A percentile compares a stretch with the other conserved stretches of the same genome.
Conservation (phyloP, 1,284 basidiomycete species). For the Singerocomus inundabilis region DNA sequence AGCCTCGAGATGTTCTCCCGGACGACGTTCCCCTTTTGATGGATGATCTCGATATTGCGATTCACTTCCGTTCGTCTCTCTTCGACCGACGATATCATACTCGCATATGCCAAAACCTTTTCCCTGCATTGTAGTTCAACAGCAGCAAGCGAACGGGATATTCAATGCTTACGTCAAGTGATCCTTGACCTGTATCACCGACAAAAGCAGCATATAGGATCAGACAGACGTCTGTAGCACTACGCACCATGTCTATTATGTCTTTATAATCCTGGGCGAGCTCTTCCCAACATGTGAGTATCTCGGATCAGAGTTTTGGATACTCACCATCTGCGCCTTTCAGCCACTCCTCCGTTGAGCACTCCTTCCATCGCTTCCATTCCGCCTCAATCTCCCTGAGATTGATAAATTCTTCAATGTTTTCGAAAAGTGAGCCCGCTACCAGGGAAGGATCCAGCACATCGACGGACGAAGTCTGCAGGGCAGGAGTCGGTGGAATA, state of each 20-base stretch:
- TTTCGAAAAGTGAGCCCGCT: slow-evolving; percentile 19
- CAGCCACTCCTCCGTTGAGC: slow-evolving; percentile 33
- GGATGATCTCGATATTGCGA: slow-evolving; percentile 16
- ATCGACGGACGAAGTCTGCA: slow-evolving; percentile 1
- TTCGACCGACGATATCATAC: slow-evolving; percentile 21
- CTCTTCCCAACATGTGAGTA: slow-evolving; percentile 18
- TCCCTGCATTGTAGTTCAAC: slow-evolving; percentile 15
- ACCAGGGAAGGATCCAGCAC: slow-evolving; percentile 11
- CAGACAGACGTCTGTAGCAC: neutral
- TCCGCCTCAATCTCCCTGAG: slow-evolving; percentile 20
- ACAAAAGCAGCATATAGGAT: neutral
- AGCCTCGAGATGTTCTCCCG: slow-evolving; percentile 24
- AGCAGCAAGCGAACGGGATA: neutral
- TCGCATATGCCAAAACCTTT: slow-evolving; percentile 18
- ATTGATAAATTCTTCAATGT: slow-evolving; percentile 19
- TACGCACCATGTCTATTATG: slow-evolving; percentile 27
- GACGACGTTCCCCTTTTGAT: slow-evolving; percentile 15
- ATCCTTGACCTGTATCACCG: slow-evolving; percentile 27
- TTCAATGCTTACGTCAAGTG: slow-evolving; percentile 25
- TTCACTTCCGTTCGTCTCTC: slow-evolving; percentile 18
- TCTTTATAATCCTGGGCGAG: slow-evolving; percentile 19
- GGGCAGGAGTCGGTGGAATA: slow-evolving; percentile 16
- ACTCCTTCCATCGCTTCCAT: slow-evolving; percentile 31
- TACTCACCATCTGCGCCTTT: slow-evolving; percentile 30
- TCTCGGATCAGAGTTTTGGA: neutral